A percentile compares a stretch with the other conserved stretches of the same genome.
Evolutionary conservation across 345 rosid genomes (phyloP).

Genomic region (Reutealis trisperma): DNA sequence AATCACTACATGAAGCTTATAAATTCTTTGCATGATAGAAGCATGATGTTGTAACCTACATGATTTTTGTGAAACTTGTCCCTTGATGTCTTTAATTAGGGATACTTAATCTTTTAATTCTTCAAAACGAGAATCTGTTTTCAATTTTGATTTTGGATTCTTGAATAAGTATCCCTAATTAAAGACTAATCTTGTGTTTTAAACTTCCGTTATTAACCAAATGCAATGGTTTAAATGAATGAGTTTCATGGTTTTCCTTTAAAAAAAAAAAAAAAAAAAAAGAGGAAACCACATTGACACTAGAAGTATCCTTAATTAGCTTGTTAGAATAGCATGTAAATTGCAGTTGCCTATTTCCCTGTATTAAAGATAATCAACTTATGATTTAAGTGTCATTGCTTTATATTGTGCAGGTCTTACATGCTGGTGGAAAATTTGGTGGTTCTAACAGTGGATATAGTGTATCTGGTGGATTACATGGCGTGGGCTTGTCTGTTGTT

Average conservation of each 20-base stretch:
- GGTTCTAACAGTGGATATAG: constrained; percentile 94
- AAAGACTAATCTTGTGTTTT: no score
- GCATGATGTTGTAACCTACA: no score
- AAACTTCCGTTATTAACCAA: no score
- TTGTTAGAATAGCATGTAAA: not conserved
- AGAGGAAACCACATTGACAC: not conserved
- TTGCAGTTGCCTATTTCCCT: not conserved
- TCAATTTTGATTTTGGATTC: no score
- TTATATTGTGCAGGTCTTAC: constrained; percentile 67
- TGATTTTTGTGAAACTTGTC: no score
- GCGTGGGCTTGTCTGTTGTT: constrained; percentile 98
- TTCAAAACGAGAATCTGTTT: no score
- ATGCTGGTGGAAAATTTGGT: constrained; percentile 99
- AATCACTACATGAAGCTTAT: no score
- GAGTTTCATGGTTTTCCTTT: not conserved
- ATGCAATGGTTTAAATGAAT: not conserved
- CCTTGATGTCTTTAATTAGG: no score
- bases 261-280: not conserved
- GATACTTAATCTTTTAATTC: no score
- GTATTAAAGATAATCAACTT: not conserved
- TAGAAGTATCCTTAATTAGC: not conserved
- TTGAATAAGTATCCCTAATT: no score
- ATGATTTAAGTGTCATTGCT: not conserved
- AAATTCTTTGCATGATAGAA: no score
- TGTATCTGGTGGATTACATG: constrained; percentile 97